These are phyloP conservation scores for Leptodontidium sp. DNA, from an alignment of 2,329 filamentous ascomycete genomes.

Conservation along the genomic window DNA sequence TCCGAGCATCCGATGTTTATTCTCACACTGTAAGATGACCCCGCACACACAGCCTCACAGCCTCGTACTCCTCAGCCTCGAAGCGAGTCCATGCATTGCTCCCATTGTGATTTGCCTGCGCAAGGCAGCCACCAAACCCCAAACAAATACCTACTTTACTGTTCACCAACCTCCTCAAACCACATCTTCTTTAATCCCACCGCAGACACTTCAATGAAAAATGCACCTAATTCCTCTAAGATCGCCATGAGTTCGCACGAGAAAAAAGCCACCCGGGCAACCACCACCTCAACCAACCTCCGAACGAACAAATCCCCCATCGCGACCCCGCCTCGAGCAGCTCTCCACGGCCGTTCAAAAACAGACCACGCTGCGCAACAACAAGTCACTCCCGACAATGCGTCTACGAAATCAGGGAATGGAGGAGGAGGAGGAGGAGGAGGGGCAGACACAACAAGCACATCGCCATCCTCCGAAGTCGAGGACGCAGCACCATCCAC, in stretches of 20 bases:
- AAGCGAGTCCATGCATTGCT: neutral
- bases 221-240: conserved; percentile 10
- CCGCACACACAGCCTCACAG: conserved; percentile 17
- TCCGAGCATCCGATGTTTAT: neutral
- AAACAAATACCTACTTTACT: conserved; percentile 5
- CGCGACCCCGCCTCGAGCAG: conserved; percentile 21
- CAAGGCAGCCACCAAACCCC: conserved; percentile 3
- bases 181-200: too few species aligned
- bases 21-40: neutral
- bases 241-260: conserved; percentile 21
- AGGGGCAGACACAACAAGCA: conserved; percentile 9
- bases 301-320: conserved; percentile 20
- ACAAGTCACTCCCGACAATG: conserved; percentile 26
- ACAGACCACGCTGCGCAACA: neutral
- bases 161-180: neutral
- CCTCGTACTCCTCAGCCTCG: conserved; percentile 14
- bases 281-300: neutral
- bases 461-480: conserved; percentile 25
- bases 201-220: neutral
- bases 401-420: conserved; percentile 31
- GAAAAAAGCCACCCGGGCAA: conserved; percentile 13
- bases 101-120: conserved; percentile 11
- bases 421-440: neutral
- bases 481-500: conserved; percentile 25
- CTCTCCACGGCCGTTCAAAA: conserved; percentile 16